These are phyloP conservation scores for Talaromyces sp. DNA, from an alignment of 2,329 filamentous ascomycete genomes.

Conservation along the genomic window DNA sequence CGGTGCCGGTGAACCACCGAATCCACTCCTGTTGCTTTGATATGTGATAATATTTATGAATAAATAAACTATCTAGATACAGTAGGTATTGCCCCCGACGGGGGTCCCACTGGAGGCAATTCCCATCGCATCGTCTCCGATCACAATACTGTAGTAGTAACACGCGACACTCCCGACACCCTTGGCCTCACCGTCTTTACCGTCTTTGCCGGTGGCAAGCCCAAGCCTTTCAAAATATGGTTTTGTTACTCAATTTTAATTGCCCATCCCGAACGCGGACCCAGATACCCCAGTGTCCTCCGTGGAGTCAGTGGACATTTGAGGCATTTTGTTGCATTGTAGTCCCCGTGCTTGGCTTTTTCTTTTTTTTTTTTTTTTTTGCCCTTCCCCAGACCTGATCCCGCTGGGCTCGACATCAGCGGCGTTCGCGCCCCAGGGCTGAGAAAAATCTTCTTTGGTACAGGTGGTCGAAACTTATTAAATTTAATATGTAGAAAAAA, in stretches of 20 bases:
- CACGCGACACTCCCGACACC: conserved; percentile 1
- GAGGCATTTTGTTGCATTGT: conserved; percentile 24
- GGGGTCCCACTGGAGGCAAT: background rate
- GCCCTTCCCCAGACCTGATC: conserved; percentile 13
- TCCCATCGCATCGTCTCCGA: background rate
- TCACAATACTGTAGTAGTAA: background rate
- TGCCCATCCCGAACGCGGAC: background rate
- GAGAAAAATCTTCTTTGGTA: conserved; percentile 16
- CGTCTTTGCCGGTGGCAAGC: background rate
- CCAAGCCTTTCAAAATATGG: background rate
- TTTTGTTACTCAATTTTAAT: background rate
- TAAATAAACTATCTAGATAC: conserved; percentile 1
- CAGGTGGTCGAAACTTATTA: too few relatives aligned
- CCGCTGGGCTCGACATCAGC: conserved; percentile 21
- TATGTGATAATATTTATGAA: background rate
- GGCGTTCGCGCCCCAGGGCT: conserved; percentile 13
- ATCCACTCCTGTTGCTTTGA: background rate
- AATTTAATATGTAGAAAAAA: too few relatives aligned
- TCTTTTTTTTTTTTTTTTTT: too few relatives aligned
- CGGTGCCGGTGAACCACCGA: conserved; percentile 12
- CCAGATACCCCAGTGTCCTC: background rate
- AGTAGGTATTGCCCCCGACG: background rate
- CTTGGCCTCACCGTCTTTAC: background rate
- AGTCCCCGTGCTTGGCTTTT: conserved; percentile 10
- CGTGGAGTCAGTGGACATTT: background rate